Conservation (phyloP, 345 rosid species). For the Linum usitatissimum region DNA sequence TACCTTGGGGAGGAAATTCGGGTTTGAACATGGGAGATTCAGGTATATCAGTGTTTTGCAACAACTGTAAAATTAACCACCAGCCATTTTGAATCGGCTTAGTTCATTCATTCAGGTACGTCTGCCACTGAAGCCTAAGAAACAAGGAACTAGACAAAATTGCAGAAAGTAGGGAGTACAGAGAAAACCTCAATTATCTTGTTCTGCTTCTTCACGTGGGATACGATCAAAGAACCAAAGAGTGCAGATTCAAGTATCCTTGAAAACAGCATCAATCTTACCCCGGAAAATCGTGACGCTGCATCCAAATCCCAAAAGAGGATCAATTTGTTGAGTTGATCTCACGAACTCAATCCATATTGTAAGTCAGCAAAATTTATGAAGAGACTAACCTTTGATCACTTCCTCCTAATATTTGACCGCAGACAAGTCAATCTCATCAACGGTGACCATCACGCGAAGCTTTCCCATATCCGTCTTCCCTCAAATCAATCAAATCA, state of each 20-base stretch:
- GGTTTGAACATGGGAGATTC: constrained; percentile 85
- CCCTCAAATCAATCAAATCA: neutral
- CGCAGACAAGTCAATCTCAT: neutral
- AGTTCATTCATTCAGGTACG: neutral
- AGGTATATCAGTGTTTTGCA: constrained; percentile 57
- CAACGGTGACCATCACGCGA: constrained; percentile 1
- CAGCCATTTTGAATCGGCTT: neutral
- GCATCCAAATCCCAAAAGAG: constrained; percentile 13
- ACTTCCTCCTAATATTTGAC: constrained; percentile 1
- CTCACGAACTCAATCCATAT: neutral
- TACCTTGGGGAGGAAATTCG: constrained; percentile 80
- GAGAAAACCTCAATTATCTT: constrained; percentile 44
- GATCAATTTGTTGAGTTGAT: neutral
- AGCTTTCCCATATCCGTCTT: neutral
- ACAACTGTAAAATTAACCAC: constrained; percentile 28
- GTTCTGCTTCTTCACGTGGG: constrained; percentile 47
- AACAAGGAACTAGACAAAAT: neutral
- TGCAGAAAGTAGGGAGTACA: neutral
- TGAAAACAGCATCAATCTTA: constrained; percentile 46
- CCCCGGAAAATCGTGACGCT: constrained; percentile 79
- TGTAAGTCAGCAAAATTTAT: neutral
- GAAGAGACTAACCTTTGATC: neutral
- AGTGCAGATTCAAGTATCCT: constrained; percentile 48
- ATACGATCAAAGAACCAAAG: constrained; percentile 45
- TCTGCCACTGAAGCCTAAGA: neutral